Base-by-base conservation (phyloP, 352 stramenopile genomes). In the Phytophthora pistaciae region DNA sequence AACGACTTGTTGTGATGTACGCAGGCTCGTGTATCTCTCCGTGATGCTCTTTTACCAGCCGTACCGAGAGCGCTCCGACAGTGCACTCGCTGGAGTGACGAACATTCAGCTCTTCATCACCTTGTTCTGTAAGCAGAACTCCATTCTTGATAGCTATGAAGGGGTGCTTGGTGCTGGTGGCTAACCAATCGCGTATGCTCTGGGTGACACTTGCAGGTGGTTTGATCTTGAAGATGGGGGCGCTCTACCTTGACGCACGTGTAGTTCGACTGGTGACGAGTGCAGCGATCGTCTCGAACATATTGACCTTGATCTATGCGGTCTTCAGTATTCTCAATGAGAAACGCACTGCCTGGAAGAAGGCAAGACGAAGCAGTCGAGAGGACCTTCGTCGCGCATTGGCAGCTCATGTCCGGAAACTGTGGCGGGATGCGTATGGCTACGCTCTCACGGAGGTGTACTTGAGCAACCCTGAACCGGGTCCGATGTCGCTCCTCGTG, bases 81-180 rank as follows among this genome's bases (percentile, higher is more conserved):
- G 82, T 59, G 77, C 82, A 8, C 82, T 94, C 14, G 80, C 87
- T 14, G 75, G 83, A 8, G 65, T 91, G 49, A 87, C 80, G 21
- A 81, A 94, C 36, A 91, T 94, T 62, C 83, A 94, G 66, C 75
- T 94, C 42, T 94, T 93, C 69, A 68, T 93, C 74, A 92, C 85
- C 20, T 70, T 94, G 6, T 94, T 94, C 40, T 92, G 87, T 94
- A 74, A 55, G 82, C 78, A 27, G 46, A 18, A 9, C 5, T 29
- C 8, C 14, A 9, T n/a, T 46, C 1, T 46, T n/a, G 18, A 46
- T 46, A 10, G 14, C 38, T 18, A 46, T 16, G 4, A 25, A 10
- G 8, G 56, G 5, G 53, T 56, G 6, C 3, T 46, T n/a, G 23
- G 16, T 48, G 18, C 27, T 56, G 20, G 46, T 14, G 38, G 5